Base-by-base conservation (phyloP, 192 early-diverging fungal species). In the Mortierella hygrophila region DNA sequence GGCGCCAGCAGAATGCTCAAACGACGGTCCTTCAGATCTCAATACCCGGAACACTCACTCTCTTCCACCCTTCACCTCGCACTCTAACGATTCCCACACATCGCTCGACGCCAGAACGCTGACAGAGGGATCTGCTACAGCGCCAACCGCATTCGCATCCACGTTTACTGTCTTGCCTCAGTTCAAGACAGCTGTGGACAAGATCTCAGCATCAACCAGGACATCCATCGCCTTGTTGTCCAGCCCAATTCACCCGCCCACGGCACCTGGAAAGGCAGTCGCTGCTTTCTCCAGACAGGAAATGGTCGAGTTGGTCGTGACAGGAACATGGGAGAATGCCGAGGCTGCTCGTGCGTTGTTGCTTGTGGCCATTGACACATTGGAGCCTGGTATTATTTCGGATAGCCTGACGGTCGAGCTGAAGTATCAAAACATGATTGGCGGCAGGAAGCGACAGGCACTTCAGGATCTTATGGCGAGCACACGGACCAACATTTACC, bases 391-490 rank as follows among this genome's bases (percentile, higher is more conserved):
- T 5, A 63, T 86, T 26, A 76, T 86, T 7, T 54, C 78, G 42
- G 84, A 86, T 1, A 81, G 57, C 21, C 47, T 86, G 15, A 72
- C 60, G 21, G 79, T 88, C 9, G 87, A 84, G 23, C 76, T 86
- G 35, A 91, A 90, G 65, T 90, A 91, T 35, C 95, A 96, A 70
- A 90, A 94, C 57, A 88, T 97, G 69, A 88, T 97, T n/a, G 92
- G 93, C 37, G 96, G 95, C 46, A 89, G 91, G 49, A 95, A 94
- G 70, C 86, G 93, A 8, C 89, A 87, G 26, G 83, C 85, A 20
- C 76, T 97, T 21, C 90, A 94, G 68, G 82, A 90, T 7, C 90
- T 97, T 52, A 95, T 96, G 94, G 90, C 92, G 68, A 92, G 93
- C 68, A 93, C 91, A 23, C 44, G 86, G 70, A 94, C 94, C 49